Evolutionary conservation across 2,329 filamentous ascomycete genomes (phyloP).

Genomic region (Apiospora aurea): DNA sequence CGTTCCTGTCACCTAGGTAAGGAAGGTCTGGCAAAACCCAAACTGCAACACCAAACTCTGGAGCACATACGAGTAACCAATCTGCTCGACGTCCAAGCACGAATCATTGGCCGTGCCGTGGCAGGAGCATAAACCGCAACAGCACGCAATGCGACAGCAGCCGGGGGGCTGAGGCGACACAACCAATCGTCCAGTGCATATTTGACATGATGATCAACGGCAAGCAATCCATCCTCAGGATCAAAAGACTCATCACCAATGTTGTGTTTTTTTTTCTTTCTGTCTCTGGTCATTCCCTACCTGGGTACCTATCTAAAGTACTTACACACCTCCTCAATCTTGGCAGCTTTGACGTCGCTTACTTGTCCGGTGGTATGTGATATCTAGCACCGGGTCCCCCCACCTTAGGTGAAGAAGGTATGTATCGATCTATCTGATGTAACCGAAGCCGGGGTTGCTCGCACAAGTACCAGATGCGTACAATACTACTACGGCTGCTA

Average conservation of each 20-base stretch:
- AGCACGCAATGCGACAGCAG: background rate
- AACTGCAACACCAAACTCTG: no score
- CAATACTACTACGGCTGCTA: background rate
- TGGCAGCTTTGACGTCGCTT: slow-evolving; percentile 13
- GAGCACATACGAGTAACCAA: background rate
- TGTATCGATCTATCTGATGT: background rate
- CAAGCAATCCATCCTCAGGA: background rate
- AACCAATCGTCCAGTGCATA: background rate
- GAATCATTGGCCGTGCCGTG: background rate
- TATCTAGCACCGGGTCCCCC: background rate
- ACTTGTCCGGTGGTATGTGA: background rate
- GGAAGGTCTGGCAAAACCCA: background rate
- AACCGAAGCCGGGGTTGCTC: background rate
- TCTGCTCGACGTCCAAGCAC: slow-evolving; percentile 3
- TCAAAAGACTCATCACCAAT: background rate
- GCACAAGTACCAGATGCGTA: background rate
- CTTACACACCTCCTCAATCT: background rate
- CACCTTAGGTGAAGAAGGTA: background rate
- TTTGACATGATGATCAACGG: slow-evolving; percentile 17
- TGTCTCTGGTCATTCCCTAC: background rate
- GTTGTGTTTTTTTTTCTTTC: background rate
- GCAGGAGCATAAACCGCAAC: background rate
- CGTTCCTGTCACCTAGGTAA: slow-evolving; percentile 10
- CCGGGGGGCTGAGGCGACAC: background rate
- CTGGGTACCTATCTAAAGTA: background rate